Conservation (phyloP, 192 early-diverging fungal genomes). For the Backusella liffmaniae region DNA sequence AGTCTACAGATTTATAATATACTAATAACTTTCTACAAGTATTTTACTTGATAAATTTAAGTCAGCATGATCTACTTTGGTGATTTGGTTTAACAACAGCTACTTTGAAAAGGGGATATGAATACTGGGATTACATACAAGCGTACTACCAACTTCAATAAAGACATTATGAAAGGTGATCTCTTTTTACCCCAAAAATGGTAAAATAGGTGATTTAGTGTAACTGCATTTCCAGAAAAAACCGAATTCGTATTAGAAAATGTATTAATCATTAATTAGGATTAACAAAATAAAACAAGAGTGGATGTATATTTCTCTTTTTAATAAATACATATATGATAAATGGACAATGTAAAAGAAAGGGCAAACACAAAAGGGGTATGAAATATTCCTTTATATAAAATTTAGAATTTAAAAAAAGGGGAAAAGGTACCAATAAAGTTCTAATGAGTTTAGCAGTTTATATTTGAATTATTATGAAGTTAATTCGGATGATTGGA, state of each 20-base stretch:
- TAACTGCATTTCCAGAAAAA: neutral
- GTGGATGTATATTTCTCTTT: neutral
- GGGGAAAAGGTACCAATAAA: neutral
- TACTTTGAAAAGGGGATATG: neutral
- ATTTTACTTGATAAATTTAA: no score
- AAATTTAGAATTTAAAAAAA: neutral
- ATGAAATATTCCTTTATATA: neutral
- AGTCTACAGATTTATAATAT: neutral
- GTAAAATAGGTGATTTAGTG: neutral
- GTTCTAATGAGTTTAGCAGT: neutral
- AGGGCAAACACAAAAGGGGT: neutral
- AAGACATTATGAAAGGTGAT: neutral
- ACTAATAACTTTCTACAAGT: no score
- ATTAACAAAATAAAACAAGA: neutral
- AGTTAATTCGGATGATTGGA: neutral
- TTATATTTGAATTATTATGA: constrained; percentile 7
- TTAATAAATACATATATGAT: neutral
- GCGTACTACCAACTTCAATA: neutral
- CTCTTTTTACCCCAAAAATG: neutral
- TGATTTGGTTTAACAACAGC: neutral
- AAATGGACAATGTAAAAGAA: neutral
- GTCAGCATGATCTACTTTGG: no score
- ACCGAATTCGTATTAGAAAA: neutral
- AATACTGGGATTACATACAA: neutral
- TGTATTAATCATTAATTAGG: neutral